phyloP scores from a whole-genome alignment of 2,329 filamentous ascomycete genomes.

The Leptographium radiaticola region DNA sequence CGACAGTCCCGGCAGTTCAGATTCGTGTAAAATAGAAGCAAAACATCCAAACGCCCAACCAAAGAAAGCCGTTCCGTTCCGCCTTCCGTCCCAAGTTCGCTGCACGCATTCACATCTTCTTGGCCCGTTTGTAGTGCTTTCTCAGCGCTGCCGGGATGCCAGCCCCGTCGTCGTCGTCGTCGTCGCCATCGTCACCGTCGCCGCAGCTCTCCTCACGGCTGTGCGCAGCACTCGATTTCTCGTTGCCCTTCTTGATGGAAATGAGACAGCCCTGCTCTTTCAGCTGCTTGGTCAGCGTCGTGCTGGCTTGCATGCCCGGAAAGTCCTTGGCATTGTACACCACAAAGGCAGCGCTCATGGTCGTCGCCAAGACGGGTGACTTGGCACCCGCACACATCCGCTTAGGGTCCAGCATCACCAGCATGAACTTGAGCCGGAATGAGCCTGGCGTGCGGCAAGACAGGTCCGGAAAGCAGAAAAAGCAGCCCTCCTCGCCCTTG shows the following conservation, averaged over 20 bases:
- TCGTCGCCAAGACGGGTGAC: conserved; percentile 36
- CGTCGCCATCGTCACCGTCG: background rate
- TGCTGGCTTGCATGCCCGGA: conserved; percentile 70
- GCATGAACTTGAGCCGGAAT: conserved; percentile 62
- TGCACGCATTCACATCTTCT: background rate
- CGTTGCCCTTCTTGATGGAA: conserved; percentile 76
- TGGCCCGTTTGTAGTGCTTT: background rate
- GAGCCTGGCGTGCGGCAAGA: conserved; percentile 64
- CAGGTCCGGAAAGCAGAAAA: conserved; percentile 76
- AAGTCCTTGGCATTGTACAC: conserved; percentile 81
- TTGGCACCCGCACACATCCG: conserved; percentile 38
- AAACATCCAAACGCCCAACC: too few species aligned
- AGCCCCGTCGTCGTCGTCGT: background rate
- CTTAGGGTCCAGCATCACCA: conserved; percentile 57
- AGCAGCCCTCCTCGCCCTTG: conserved; percentile 58
- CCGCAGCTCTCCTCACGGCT: conserved; percentile 6
- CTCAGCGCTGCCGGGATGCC: too few species aligned
- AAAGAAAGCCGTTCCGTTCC: too few species aligned
- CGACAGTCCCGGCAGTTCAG: background rate
- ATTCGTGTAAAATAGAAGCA: too few species aligned
- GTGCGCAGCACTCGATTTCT: conserved; percentile 40
- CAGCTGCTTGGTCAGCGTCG: conserved; percentile 56
- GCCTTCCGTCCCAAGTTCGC: background rate
- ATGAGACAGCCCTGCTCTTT: conserved; percentile 74
- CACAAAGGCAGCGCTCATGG: conserved; percentile 58